A percentile compares a stretch with the other conserved stretches of the same genome.
phyloP scores from a whole-genome alignment of 495 filamentous ascomycete species.

The Aspergillus nidulans region DNA sequence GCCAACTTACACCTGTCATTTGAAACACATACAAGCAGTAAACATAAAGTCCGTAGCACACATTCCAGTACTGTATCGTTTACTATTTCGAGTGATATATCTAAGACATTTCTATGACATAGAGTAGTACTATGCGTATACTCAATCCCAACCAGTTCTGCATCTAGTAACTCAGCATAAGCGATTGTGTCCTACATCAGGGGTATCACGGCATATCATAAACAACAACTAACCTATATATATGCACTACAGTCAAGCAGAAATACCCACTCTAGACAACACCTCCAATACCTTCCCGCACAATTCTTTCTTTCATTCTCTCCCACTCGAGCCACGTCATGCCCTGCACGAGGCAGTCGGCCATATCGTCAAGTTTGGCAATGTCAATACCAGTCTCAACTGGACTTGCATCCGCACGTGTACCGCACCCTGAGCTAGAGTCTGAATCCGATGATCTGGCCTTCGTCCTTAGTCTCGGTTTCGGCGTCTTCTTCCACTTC shows the following conservation, averaged over 20 bases:
- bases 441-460: background rate
- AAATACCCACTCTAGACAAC: background rate
- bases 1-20: background rate
- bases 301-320: slow-evolving; percentile 53
- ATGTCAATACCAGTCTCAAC: slow-evolving; percentile 33
- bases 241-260: background rate
- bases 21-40: background rate
- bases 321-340: slow-evolving; percentile 85
- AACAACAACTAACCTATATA: too few species aligned
- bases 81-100: too few species aligned
- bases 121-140: background rate
- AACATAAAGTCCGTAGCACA: background rate
- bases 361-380: slow-evolving; percentile 83
- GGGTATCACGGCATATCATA: background rate
- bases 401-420: slow-evolving; percentile 9
- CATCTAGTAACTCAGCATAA: background rate
- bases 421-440: too few species aligned
- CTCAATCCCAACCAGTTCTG: background rate
- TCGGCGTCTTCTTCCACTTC: slow-evolving; percentile 34
- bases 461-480: background rate
- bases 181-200: background rate
- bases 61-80: too few species aligned
- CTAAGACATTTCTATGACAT: background rate
- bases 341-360: slow-evolving; percentile 84
- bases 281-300: slow-evolving; percentile 19